Evolutionary conservation across 352 stramenopile species (phyloP), one percentile per base, ranked within the genome.

Genomic region (Peronospora belbahrii): DNA sequence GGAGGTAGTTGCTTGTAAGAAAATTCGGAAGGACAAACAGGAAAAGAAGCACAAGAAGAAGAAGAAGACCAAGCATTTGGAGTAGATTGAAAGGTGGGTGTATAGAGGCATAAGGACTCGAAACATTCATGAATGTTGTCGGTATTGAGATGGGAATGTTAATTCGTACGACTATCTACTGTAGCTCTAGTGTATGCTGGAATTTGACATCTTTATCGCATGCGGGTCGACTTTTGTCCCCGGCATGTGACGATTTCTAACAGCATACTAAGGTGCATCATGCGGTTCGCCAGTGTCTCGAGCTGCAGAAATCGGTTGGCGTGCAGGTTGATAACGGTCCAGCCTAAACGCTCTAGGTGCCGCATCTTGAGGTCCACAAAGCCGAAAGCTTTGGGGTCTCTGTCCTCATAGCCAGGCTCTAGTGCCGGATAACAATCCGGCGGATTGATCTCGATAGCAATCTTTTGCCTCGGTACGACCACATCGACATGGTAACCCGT

Each of bases 391-490:
- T 67, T 76, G 13, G 71, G 62, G 14, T 70, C 54, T 8, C 65
- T 48, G 8, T 65, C 42, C 28, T 72, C 61, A n/a, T 70, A 23
- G 4, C 48, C 59, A 10, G 48, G 44, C 14, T 74, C 56, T 6
- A 62, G 41, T 13, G 65, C 61, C 41, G 76, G 62, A 44, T 85
- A 88, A 24, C 67, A 70, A 18, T 73, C 61, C 6, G 63, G 51
- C 10, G 54, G 49, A 28, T 86, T 85, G 46, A 88, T 62, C 30
- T 88, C 77, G 24, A 88, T 78, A 8, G 58, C 77, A 40, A 88
- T 77, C 24, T 67, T 70, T 34, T 78, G 70, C 42, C 46, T 66
- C 1, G 56, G 56, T 19, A 70, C 37, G 39, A 65, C 72, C n/a
- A 86, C 51, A 33, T 86, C 70, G 20, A 86, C 33, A 23, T 65